These are phyloP conservation scores for Suhomyces ambrosiae DNA, from an alignment of 1,139 yeast species.

Conservation along the genomic window DNA sequence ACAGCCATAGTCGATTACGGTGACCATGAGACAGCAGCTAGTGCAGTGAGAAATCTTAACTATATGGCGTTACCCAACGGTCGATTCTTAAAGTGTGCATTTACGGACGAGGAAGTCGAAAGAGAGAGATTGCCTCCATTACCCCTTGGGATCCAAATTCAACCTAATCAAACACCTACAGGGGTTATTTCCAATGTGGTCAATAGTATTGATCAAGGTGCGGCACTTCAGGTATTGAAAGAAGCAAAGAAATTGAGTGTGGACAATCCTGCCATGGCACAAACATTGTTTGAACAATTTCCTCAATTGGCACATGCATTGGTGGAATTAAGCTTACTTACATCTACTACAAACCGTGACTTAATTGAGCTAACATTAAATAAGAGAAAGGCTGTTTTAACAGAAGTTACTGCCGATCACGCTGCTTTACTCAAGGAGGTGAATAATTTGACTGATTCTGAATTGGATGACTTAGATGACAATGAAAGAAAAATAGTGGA, in stretches of 20 bases:
- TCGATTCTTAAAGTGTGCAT: constrained; percentile 67
- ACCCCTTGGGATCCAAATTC: constrained; percentile 55
- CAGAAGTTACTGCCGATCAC: constrained; percentile 52
- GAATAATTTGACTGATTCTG: constrained; percentile 62
- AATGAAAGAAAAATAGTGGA: constrained; percentile 50
- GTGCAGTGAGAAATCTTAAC: constrained; percentile 87
- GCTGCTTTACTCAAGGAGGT: constrained; percentile 56
- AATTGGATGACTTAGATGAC: constrained; percentile 60
- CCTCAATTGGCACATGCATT: constrained; percentile 83
- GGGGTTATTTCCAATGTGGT: constrained; percentile 65
- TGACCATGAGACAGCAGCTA: constrained; percentile 78
- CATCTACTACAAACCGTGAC: constrained; percentile 59
- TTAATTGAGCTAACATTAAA: constrained; percentile 50
- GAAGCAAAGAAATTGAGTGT: constrained; percentile 68
- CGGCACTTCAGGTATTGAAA: constrained; percentile 55
- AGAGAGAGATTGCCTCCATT: constrained; percentile 39
- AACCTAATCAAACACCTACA: constrained; percentile 54
- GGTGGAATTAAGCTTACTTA: constrained; percentile 70
- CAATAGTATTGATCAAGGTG: constrained; percentile 57
- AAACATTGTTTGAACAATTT: constrained; percentile 62
- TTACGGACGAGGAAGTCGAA: constrained; percentile 35
- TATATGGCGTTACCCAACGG: constrained; percentile 78
- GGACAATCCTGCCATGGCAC: constrained; percentile 64
- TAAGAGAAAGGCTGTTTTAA: constrained; percentile 37
- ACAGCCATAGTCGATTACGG: constrained; percentile 84